Evolutionary conservation across 805 yeast species (phyloP), one percentile per base, ranked within the genome.

Genomic region (Starmerella stellata): DNA sequence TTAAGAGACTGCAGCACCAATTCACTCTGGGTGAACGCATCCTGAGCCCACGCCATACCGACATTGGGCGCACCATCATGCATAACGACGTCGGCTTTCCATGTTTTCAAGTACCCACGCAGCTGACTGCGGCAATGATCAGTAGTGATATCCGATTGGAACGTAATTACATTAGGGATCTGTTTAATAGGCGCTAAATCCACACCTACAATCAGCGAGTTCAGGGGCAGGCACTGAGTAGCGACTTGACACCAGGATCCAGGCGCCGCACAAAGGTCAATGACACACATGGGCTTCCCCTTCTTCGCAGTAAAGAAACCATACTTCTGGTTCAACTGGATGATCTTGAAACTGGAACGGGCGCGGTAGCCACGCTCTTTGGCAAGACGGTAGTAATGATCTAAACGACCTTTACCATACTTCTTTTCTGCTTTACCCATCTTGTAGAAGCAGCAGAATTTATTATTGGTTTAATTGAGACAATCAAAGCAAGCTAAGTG

Each of bases 191-290:
- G 95, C 25, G 85, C 96, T 52, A 90, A 77, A 70, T 90, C 98
- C n/a, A 90, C 98, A 60, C 98, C 98, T 39, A 90, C 82, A 53
- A 90, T 90, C 49, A 90, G 68, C 1, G 95, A 81, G 59, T 83
- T 82, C 1, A 83, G 66, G 2, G 98, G 96, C 62, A 96, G 83
- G 38, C 82, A 60, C 44, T 83, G 79, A 1, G 93, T 74, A 1
- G 98, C 98, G 33, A 90, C 96, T 64, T 90, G 98, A 69, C 98
- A 90, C 98, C 98, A 90, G 3, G 95, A 82, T 41, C 98, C 98
- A 31, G 96, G 96, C 9, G 98, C 98, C 38, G 96, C 96, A 75
- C 98, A 90, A 51, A 90, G 67, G 69, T 90, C 98, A 38, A 90
- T 80, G 33, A 90, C 95, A 32, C 90, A 96, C 58, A 82, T 90